Base-by-base conservation (phyloP, 2,329 filamentous ascomycete genomes). In the Exophiala bonariae region DNA sequence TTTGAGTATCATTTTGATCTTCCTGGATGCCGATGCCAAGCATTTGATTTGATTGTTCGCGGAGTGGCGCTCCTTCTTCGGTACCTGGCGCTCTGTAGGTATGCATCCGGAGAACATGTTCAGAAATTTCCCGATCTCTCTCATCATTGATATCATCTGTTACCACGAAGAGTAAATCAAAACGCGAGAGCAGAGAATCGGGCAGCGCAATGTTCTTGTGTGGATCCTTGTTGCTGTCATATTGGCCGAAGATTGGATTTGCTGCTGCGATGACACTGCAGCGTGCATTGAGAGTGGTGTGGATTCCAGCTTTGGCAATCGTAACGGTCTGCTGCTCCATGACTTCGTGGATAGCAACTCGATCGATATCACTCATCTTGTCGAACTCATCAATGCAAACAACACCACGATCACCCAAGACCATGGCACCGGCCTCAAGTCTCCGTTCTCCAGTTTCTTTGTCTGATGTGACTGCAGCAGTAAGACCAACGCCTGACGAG, bases 281-380 rank as follows among this genome's bases (percentile, higher is more conserved):
- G 47, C 93, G 86, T 43, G 93, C 93, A 64, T 99, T 99, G 50
- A 99, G 77, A 2, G 91, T 96, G 0, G 93, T 99, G 70, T 99
- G 93, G 49, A 99, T 99, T 56, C 93, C 93, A 1, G 93, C 93
- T 73, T 99, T 99, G 42, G 93, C 93, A 62, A 99, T 99, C 11
- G 93, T 99, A 51, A 99, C 93, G 0, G 93, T 99, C 71, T 99
- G 93, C 73, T 99, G 93, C 72, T 99, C 93, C 93, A 99, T 99
- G 57, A 99, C 93, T 87, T 99, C 93, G 80, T 99, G 93, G 60
- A 99, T 99, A 37, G 93, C 93, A 3, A 99, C 93, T 65, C 93
- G 84, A 69, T 99, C 93, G 48, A 97, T 86, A 65, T 99, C 93
- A 47, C 90, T 96, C 93, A 99, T 99, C 70, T 99, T 99, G 75